A percentile compares a stretch with the other conserved stretches of the same genome.
phyloP scores from a whole-genome alignment of 2,329 filamentous ascomycete genomes.

The Aspergillus sp. region DNA sequence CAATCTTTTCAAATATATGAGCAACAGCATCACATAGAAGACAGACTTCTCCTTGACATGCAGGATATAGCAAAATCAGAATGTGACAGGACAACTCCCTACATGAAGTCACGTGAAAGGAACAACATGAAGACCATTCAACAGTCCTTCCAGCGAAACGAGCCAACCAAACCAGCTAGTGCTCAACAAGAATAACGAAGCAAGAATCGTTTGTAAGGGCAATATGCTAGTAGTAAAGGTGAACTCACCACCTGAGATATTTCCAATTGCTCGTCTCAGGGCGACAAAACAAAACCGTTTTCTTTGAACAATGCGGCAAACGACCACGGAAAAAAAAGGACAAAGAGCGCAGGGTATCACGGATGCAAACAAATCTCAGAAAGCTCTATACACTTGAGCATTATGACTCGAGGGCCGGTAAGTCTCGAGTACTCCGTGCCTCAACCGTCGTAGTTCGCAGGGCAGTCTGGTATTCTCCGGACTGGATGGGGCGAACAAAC shows the following conservation, averaged over 20 bases:
- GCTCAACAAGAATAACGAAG: too few species aligned
- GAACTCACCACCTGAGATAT: not conserved
- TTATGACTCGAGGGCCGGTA: not conserved
- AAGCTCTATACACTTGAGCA: not conserved
- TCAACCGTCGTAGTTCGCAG: not conserved
- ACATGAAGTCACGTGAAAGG: too few species aligned
- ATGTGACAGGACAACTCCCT: too few species aligned
- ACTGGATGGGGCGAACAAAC: conserved; percentile 3
- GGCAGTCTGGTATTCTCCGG: not conserved
- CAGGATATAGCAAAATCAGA: too few species aligned
- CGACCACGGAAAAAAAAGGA: not conserved
- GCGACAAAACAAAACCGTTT: not conserved
- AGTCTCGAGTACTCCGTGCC: not conserved
- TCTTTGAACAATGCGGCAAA: not conserved
- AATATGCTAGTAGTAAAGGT: not conserved
- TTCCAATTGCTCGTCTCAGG: not conserved
- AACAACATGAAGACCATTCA: too few species aligned
- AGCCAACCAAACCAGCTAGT: too few species aligned
- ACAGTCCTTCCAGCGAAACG: too few species aligned
- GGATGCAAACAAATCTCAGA: not conserved
- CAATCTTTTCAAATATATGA: too few species aligned
- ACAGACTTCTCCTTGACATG: too few species aligned
- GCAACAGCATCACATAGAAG: too few species aligned
- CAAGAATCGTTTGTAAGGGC: too few species aligned
- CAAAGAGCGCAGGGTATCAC: not conserved